Base-by-base conservation (phyloP, 352 stramenopile species). In the Pythium dissotocum region DNA sequence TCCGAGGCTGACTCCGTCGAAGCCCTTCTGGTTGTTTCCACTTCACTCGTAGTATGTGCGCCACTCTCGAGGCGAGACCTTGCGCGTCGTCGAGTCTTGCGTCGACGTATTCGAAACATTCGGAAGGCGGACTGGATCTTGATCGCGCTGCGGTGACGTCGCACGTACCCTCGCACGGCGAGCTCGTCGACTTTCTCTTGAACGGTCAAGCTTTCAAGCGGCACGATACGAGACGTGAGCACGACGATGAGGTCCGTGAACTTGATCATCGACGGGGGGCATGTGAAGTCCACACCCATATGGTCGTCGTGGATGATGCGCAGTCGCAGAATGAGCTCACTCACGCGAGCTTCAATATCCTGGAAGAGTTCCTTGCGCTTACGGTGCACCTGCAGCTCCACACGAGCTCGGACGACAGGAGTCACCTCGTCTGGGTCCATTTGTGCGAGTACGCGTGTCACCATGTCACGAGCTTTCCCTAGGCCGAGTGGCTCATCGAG, bases 111-210 rank as follows among this genome's bases (percentile, higher is more conserved):
- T 14, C 84, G 82, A 16, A 80, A 89, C 80, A 87, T 90, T 16
- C 80, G 73, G 48, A 90, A 94, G 1, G 64, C 42, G 2, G 83
- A 79, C 58, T 94, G 87, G 40, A 94, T 85, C 26, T 72, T 76
- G 38, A 94, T 70, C 3, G 82, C 77, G 6, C 78, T 77, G 10
- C 79, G 78, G 58, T 92, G 82, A 6, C 83, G 83, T 18, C 81
- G 81, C 9, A 89, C 82, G 54, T 92, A 93, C 6, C 81, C 77
- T 26, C 83, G 80, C 24, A 93, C 83, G 0, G 85, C 84, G 1
- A 95, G 68, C 51, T 95, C 87, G 49, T 93, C 82, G 6, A 95
- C 87, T 76, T 95, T 95, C 52, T 93, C 87, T 52, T 89, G 79
- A 1, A 95, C 84, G 1, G 87, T 91, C 32, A 92, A 66, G 40